Base-by-base conservation (phyloP, 768 basidiomycete species). In the Myochromella boudieri region DNA sequence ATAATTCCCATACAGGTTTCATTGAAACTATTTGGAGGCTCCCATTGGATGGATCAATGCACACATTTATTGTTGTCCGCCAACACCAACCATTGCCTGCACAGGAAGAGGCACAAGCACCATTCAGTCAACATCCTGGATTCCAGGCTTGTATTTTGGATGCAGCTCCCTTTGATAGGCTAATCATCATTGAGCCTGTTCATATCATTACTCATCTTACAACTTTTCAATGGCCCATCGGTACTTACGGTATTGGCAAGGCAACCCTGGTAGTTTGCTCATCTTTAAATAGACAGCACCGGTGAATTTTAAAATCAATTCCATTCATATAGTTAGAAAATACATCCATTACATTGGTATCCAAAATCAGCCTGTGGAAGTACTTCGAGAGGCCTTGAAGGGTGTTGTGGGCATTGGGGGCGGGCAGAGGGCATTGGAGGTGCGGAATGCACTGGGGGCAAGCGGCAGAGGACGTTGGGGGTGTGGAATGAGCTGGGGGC, bases 131-230 rank as follows among this genome's bases (percentile, higher is more conserved):
- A 9, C 42, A 43, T 37, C 53, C 55, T 33, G 43, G 44, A 27
- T 56, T 63, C 11, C 5, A 50, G 24, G 44, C 53, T 6, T 36
- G 37, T 8, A 44, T 58, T 45, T 52, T 62, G 14, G 51, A 55
- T 49, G 46, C 45, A 29, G 25, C 31, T 8, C 50, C 26, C 17
- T 55, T 48, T 2, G 24, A 48, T 10, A 11, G 50, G 3, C 41
- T 58, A 17, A 21, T 42, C n/a, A 55, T 64, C 24, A 55, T 62
- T 40, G 56, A 64, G 34, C 53, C 48, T 5, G n/a, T 22, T 3
- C 56, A 64, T 39, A 58, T 64, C 32, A 55, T 63, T 28, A 57
- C 57, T 4, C 62, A 63, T 49, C 22, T 63, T 9, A 52, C 57
- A 25, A 46, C 45, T 10, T 59, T 45, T 28, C 36, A 41, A 15